phyloP scores from a whole-genome alignment of 306 rosid species.

The Ammopiptanthus mongolicus region DNA sequence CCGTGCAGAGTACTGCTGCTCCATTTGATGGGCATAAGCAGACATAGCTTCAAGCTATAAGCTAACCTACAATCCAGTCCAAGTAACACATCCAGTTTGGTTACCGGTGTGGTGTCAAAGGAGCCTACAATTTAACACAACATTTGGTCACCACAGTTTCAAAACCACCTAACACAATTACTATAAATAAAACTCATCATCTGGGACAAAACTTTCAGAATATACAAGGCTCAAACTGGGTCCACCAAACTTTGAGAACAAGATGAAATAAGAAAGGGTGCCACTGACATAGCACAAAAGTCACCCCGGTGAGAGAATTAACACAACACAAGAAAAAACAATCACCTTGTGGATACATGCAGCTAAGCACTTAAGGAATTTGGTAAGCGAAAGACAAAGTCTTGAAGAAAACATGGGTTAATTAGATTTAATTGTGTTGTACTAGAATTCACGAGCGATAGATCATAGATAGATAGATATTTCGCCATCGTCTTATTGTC shows the following conservation, averaged over 20 bases:
- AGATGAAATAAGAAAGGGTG: not conserved
- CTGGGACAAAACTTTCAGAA: too few relatives aligned
- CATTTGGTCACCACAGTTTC: slow-evolving; percentile 7
- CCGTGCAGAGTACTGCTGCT: slow-evolving; percentile 49
- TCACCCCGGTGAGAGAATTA: not conserved
- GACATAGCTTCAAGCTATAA: slow-evolving; percentile 45
- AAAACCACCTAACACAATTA: not conserved
- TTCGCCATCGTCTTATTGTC: slow-evolving; percentile 9
- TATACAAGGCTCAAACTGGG: too few relatives aligned
- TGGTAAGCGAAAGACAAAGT: not conserved
- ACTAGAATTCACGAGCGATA: not conserved
- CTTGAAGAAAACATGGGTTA: not conserved
- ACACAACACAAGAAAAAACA: not conserved
- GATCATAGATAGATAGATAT: not conserved
- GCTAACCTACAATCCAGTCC: slow-evolving; percentile 19
- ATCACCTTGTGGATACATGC: not conserved
- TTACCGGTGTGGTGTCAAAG: slow-evolving; percentile 23
- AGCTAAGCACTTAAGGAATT: not conserved
- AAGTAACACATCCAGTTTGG: slow-evolving; percentile 22
- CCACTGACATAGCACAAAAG: not conserved
- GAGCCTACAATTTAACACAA: slow-evolving; percentile 35
- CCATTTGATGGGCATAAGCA: slow-evolving; percentile 60
- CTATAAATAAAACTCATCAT: not conserved
- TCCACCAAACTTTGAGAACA: not conserved
- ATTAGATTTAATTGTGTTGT: not conserved